Base-by-base conservation (phyloP, 1,284 basidiomycete species). In the Sphaerobolus stellatus region DNA sequence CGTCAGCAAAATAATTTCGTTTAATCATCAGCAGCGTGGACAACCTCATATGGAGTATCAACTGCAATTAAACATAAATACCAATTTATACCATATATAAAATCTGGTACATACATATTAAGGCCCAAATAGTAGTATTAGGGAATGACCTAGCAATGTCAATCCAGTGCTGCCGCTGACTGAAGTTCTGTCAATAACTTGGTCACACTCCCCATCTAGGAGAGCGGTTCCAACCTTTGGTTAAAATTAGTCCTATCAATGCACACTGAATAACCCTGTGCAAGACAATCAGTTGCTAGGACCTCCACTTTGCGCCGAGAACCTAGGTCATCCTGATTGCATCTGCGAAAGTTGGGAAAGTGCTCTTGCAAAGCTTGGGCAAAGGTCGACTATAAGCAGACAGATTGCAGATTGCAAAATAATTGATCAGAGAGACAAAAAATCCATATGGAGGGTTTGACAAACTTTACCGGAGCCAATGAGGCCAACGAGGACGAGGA, bases 211-310 rank as follows among this genome's bases (percentile, higher is more conserved):
- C n/a, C 30, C 14, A 25, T 31, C 27, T 29, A 33, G 40, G 25
- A 27, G 24, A 59, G 51, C 30, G 5, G 31, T 48, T 75, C 84
- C 69, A 65, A 88, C 86, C 65, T 66, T 50, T 75, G 73, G 64
- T 88, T 79, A 59, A 89, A 78, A 69, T 90, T 89, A 18, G 84
- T 85, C 56, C 88, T 76, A 64, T 89, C 88, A 48, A 89, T 80
- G 65, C 83, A 86, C n/a, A 85, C 82, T 16, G 83, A 88, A 38
- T 73, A 65, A 22, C 85, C 84, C 59, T 78, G 67, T 44, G 61
- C 58, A 45, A 89, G 74, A 11, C 75, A 74, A 27, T 68, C 60
- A 55, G 81, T 69, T 5, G 80, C 83, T 33, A 83, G 67, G 7
- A 70, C 66, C 64, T 89, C 86, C 0, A 89, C 87, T 20, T 61